Conservation (phyloP, 805 yeast species). For the Candida orba region DNA sequence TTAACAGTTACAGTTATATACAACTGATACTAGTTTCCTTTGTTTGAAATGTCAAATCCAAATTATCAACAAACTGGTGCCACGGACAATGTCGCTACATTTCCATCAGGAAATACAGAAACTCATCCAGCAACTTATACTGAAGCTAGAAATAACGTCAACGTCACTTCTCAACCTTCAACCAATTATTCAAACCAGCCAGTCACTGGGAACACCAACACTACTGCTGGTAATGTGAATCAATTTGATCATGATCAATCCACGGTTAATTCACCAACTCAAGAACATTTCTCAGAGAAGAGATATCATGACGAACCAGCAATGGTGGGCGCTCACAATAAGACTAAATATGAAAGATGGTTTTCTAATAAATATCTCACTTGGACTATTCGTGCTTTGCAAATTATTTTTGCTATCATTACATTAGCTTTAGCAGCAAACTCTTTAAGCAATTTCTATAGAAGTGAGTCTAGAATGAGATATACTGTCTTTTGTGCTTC, state of each 20-base stretch:
- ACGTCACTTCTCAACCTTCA: too few species aligned
- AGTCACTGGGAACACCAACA: too few species aligned
- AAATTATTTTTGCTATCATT: constrained; percentile 23
- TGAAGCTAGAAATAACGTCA: too few species aligned
- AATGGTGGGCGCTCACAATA: background rate
- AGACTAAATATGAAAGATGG: background rate
- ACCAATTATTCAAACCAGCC: too few species aligned
- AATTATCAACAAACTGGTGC: background rate
- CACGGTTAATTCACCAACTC: constrained; percentile 18
- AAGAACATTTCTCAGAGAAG: constrained; percentile 14
- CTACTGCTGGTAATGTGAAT: too few species aligned
- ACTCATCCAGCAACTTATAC: too few species aligned
- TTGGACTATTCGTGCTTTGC: constrained; percentile 16
- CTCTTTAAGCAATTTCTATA: constrained; percentile 19
- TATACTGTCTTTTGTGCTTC: constrained; percentile 25
- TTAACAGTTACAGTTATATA: too few species aligned
- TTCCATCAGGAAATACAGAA: too few species aligned
- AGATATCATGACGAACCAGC: background rate
- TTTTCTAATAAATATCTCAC: constrained; percentile 3
- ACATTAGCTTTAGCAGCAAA: constrained; percentile 25
- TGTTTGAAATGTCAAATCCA: background rate
- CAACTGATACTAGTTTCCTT: constrained; percentile 17
- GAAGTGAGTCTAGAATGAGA: constrained; percentile 25
- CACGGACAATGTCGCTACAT: too few species aligned
- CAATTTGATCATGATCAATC: constrained; percentile 18